These are phyloP conservation scores for Botrytis sinoallii DNA, from an alignment of 2,329 filamentous ascomycete species.

Conservation along the genomic window DNA sequence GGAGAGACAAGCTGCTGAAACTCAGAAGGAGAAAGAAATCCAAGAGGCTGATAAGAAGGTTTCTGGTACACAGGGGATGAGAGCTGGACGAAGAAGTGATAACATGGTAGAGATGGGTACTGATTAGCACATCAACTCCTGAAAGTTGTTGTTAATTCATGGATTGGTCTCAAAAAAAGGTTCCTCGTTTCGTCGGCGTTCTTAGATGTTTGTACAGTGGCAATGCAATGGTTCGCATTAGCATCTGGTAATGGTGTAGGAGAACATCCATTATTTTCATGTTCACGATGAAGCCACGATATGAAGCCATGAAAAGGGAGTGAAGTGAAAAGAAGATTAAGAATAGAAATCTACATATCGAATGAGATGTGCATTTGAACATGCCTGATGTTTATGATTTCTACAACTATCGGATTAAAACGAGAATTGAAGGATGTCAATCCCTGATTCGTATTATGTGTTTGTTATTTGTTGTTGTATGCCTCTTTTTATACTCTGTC, in stretches of 20 bases:
- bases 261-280: conserved; percentile 22
- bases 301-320: conserved; percentile 1
- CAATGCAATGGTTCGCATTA: conserved; percentile 27
- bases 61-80: conserved; percentile 38
- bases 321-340: conserved; percentile 8
- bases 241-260: conserved; percentile 37
- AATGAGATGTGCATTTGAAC: conserved; percentile 14
- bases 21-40: conserved; percentile 73
- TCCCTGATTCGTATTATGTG: background rate
- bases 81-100: conserved; percentile 45
- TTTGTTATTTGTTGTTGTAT: background rate
- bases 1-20: conserved; percentile 76
- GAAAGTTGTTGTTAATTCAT: conserved; percentile 17
- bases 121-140: conserved; percentile 29
- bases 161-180: conserved; percentile 23
- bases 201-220: conserved; percentile 32
- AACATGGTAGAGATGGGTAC: conserved; percentile 39
- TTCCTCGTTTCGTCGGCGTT: conserved; percentile 30
- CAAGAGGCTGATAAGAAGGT: conserved; percentile 67
- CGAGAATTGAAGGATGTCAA: conserved; percentile 23
- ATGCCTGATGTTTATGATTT: conserved; percentile 15
- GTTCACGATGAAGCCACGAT: conserved; percentile 11
- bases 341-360: conserved; percentile 18
- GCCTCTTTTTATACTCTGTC: conserved; percentile 4
- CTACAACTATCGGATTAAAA: background rate